A percentile compares a stretch with the other conserved stretches of the same genome.
phyloP scores from a whole-genome alignment of 2,329 filamentous ascomycete genomes.

The Teratosphaeria nubilosa region DNA sequence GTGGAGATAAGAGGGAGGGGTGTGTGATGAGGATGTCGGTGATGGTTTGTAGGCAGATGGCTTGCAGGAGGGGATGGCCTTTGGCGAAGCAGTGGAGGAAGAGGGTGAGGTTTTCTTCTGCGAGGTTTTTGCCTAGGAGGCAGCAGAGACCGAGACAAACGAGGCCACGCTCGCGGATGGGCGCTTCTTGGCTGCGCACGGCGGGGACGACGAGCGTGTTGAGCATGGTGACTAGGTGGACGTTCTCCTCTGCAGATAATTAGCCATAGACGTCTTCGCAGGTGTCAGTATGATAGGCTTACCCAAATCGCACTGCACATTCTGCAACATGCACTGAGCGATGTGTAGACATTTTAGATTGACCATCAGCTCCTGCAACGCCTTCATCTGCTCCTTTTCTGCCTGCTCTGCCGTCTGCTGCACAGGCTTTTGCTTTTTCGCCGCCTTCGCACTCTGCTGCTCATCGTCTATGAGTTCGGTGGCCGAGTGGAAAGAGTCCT shows the following conservation, averaged over 20 bases:
- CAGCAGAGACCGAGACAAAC: slow-evolving; percentile 85
- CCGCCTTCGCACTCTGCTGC: slow-evolving; percentile 23
- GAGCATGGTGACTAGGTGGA: slow-evolving; percentile 89
- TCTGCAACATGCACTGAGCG: slow-evolving; percentile 92
- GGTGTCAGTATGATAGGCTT: not conserved
- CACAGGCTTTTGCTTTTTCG: slow-evolving; percentile 34
- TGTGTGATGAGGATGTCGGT: slow-evolving; percentile 89
- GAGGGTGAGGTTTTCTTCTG: slow-evolving; percentile 80
- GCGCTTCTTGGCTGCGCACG: slow-evolving; percentile 83
- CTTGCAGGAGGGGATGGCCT: slow-evolving; percentile 80
- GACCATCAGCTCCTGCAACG: slow-evolving; percentile 82
- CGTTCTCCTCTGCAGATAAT: slow-evolving; percentile 56
- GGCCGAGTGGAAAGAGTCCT: slow-evolving; percentile 90
- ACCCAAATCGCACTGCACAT: slow-evolving; percentile 68
- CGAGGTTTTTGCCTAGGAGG: slow-evolving; percentile 80
- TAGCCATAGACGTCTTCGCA: not conserved
- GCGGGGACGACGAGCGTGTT: slow-evolving; percentile 95
- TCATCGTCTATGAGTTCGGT: slow-evolving; percentile 64
- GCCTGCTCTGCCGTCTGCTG: slow-evolving; percentile 46
- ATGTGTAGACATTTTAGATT: slow-evolving; percentile 98
- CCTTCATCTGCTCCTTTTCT: slow-evolving; percentile 57
- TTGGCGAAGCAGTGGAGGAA: slow-evolving; percentile 96
- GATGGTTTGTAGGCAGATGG: slow-evolving; percentile 81
- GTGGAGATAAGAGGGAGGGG: slow-evolving; percentile 62
- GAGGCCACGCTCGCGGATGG: slow-evolving; percentile 81